Evolutionary conservation across 2,329 filamentous ascomycete species (phyloP).

Genomic region (Alternaria panax): DNA sequence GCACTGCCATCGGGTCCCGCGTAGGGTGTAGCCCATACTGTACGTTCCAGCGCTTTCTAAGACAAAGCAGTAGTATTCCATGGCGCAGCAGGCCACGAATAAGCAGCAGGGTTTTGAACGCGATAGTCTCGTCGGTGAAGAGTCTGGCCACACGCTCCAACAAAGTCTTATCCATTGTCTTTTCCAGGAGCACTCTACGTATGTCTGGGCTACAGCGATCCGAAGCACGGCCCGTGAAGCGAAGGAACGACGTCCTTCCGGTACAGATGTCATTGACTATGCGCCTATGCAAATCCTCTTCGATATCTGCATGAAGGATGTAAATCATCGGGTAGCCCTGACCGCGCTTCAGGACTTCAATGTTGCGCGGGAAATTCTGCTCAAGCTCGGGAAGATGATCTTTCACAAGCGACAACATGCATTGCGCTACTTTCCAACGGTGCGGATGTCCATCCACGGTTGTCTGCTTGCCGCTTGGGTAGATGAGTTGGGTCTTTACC

Average conservation of each 20-base stretch:
- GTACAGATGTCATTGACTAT: constrained; percentile 15
- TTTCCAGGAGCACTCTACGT: too few species aligned
- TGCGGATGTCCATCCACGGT: constrained; percentile 61
- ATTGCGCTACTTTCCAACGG: constrained; percentile 64
- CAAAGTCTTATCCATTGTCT: too few species aligned
- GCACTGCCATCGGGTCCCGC: constrained; percentile 65
- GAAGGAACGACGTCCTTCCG: constrained; percentile 34
- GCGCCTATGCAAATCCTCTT: constrained; percentile 56
- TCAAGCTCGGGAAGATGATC: constrained; percentile 40
- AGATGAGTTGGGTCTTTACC: constrained; percentile 67
- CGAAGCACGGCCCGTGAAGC: too few species aligned
- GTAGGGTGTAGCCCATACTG: constrained; percentile 65
- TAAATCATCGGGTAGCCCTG: constrained; percentile 55
- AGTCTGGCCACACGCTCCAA: too few species aligned
- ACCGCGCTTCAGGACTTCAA: constrained; percentile 47
- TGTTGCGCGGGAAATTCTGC: constrained; percentile 42
- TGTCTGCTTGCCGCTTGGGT: constrained; percentile 64
- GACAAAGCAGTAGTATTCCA: constrained; percentile 61
- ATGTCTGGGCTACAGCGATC: too few species aligned
- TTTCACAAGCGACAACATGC: constrained; percentile 57
- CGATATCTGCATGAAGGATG: constrained; percentile 65
- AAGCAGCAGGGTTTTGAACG: too few species aligned
- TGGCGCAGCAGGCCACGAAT: constrained; percentile 63
- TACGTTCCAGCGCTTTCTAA: constrained; percentile 70
- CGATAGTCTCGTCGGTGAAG: too few species aligned